These are phyloP conservation scores for Scenedesmus sp. DNA, from an alignment of 163 green algal species.

Conservation along the genomic window DNA sequence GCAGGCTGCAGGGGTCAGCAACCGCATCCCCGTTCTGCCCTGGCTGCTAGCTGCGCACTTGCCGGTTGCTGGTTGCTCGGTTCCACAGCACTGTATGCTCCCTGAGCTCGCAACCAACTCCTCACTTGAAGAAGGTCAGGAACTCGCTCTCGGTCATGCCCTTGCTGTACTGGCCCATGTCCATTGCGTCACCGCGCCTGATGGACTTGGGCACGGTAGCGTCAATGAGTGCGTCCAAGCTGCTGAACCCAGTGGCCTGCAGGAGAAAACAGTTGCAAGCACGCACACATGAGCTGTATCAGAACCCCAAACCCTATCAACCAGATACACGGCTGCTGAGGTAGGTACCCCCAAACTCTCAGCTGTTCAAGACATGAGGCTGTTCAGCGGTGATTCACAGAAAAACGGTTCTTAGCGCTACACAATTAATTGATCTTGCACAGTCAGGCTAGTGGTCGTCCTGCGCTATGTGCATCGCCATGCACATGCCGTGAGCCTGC, in stretches of 20 bases:
- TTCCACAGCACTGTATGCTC: neutral
- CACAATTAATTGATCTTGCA: too few relatives aligned
- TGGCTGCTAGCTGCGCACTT: constrained; percentile 99
- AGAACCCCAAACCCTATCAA: too few relatives aligned
- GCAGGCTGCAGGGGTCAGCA: constrained; percentile 40
- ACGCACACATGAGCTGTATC: constrained; percentile 80
- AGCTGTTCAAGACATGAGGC: too few relatives aligned
- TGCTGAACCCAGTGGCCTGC: constrained; percentile 80
- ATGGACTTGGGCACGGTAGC: constrained; percentile 97
- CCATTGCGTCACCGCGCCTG: constrained; percentile 82
- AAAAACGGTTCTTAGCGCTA: too few relatives aligned
- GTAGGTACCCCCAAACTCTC: too few relatives aligned
- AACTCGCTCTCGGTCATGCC: constrained; percentile 94
- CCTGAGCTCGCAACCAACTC: neutral
- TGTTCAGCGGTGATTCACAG: too few relatives aligned
- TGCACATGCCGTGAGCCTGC: too few relatives aligned
- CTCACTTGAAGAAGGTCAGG: constrained; percentile 93
- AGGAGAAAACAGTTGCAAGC: neutral
- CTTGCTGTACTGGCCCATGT: constrained; percentile 89
- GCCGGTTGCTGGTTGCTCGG: constrained; percentile 99
- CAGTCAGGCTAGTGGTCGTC: too few relatives aligned
- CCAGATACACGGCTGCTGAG: neutral
- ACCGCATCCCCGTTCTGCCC: neutral
- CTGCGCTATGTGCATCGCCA: too few relatives aligned
- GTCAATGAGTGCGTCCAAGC: constrained; percentile 92